A percentile compares a stretch with the other conserved stretches of the same genome.
phyloP scores from a whole-genome alignment of 1,139 yeast genomes.

The Hansenula lynferdii region DNA sequence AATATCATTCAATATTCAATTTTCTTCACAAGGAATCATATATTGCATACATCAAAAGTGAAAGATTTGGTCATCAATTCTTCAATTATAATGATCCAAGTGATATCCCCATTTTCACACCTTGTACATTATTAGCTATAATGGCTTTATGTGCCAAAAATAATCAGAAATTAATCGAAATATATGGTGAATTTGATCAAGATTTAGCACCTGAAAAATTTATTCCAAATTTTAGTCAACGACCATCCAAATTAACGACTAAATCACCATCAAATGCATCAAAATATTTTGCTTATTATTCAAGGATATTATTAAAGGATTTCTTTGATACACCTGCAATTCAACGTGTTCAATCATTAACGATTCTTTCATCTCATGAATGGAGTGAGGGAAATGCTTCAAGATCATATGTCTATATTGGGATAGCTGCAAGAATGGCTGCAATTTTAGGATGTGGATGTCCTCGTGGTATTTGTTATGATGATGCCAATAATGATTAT shows the following conservation, averaged over 20 bases:
- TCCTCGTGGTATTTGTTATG: slow-evolving; percentile 15
- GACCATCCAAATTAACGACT: neutral
- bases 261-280: slow-evolving; percentile 30
- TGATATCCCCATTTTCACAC: slow-evolving; percentile 16
- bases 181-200: slow-evolving; percentile 32
- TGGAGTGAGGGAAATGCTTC: slow-evolving; percentile 39
- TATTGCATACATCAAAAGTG: slow-evolving; percentile 6
- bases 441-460: slow-evolving; percentile 32
- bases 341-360: slow-evolving; percentile 34
- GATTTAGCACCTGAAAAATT: slow-evolving; percentile 25
- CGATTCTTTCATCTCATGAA: slow-evolving; percentile 35
- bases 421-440: slow-evolving; percentile 39
- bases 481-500: slow-evolving; percentile 15
- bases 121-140: slow-evolving; percentile 31
- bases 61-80: slow-evolving; percentile 7
- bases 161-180: slow-evolving; percentile 26
- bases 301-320: slow-evolving; percentile 28
- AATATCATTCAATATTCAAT: slow-evolving; percentile 8
- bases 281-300: slow-evolving; percentile 37
- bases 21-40: slow-evolving; percentile 9
- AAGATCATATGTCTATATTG: slow-evolving; percentile 34
- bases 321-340: slow-evolving; percentile 36
- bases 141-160: slow-evolving; percentile 34
- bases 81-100: slow-evolving; percentile 13
- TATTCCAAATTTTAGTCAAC: slow-evolving; percentile 18